Conservation (phyloP, 768 basidiomycete species). For the Tulasnella sp. region DNA sequence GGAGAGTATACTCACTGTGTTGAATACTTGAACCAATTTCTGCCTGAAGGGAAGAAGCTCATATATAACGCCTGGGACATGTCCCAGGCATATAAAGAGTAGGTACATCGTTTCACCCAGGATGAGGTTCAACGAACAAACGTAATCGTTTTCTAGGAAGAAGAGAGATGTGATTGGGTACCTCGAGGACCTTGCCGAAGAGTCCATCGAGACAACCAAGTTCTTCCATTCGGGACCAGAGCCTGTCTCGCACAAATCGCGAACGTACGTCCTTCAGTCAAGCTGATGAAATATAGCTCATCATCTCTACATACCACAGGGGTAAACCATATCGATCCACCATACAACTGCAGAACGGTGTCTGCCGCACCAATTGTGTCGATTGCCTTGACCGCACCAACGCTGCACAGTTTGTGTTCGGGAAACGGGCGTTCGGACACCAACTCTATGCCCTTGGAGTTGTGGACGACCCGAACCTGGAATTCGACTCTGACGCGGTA, state of each 20-base stretch:
- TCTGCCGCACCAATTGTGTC: constrained; percentile 90
- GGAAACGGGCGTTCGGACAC: constrained; percentile 86
- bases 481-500: constrained; percentile 87
- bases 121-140: not conserved
- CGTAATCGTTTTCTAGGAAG: constrained; percentile 41
- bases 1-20: constrained; percentile 90
- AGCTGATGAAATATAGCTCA: not conserved
- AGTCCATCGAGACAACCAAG: constrained; percentile 76
- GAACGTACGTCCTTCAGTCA: constrained; percentile 30
- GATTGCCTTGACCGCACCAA: constrained; percentile 96
- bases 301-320: constrained; percentile 17
- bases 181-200: constrained; percentile 88
- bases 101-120: constrained; percentile 19
- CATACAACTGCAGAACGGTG: constrained; percentile 79
- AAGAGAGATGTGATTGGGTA: constrained; percentile 93
- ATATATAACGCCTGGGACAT: constrained; percentile 94
- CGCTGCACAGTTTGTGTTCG: constrained; percentile 93
- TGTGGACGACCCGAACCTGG: constrained; percentile 69
- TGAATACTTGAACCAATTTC: constrained; percentile 85
- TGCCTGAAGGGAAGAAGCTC: constrained; percentile 77
- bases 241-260: constrained; percentile 57
- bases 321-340: constrained; percentile 42
- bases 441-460: constrained; percentile 92
- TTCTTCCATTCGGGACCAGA: constrained; percentile 94
- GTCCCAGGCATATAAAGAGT: constrained; percentile 91